Base-by-base conservation (phyloP, 768 basidiomycete species). In the Pulveroboletus sp. region DNA sequence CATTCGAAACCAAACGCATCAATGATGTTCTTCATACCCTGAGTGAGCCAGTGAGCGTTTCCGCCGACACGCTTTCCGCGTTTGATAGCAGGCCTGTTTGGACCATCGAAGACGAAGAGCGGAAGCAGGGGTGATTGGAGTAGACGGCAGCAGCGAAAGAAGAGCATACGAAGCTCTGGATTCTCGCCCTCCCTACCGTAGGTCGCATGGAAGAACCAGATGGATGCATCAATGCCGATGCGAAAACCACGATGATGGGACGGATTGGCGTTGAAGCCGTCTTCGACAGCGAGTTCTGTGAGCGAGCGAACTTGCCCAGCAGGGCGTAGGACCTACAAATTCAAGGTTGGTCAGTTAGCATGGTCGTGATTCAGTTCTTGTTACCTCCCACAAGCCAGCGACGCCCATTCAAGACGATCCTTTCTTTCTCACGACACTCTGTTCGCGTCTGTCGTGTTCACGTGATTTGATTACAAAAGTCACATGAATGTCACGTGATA, bases 21-120 rank as follows among this genome's bases (percentile, higher is more conserved):
- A 2, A 89, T 82, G 40, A 89, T 85, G 17, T 77, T 75, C 67
- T 88, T 86, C 83, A 87, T 87, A 3, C 84, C 85, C 31, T 81
- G 78, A 8, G 81, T 80, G 39, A 90, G 75, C 71, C 82, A 84
- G 58, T 84, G 79, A 39, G 66, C 72, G 7, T 78, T 76, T 36
- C 77, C 78, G 35, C 80, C 78, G 28, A 89, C 80, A 35, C 78
- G 77, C 69, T 88, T 89, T 2, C 84, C 84, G 32, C 88, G 78
- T 70, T 96, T 96, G 56, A 86, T 67, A 18, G 80, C 78, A 4
- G 93, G 93, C 53, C 93, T 79, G 53, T 83, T 79, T 0, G 89
- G 88, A 0, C 93, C 93, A 67, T 96, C 92, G 62, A 95, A 96
- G 5, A 95, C 89, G 65, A 95, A 94, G 11, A 96, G 76, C 0